Conservation (phyloP, 805 yeast genomes). For the Candida insectorum region DNA sequence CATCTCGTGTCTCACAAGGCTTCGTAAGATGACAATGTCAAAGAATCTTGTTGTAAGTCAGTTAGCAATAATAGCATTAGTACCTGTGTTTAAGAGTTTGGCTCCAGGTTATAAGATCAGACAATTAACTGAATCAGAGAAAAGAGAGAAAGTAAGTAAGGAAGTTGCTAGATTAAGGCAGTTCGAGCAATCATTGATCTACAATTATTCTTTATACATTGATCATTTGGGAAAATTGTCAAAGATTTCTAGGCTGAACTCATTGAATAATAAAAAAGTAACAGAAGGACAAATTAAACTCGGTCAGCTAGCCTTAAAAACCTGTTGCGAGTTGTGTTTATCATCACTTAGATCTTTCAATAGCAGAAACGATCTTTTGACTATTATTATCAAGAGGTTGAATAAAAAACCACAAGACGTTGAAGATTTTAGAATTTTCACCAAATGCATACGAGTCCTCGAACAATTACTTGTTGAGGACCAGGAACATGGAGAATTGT, state of each 20-base stretch:
- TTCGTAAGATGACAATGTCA: conserved; percentile 68
- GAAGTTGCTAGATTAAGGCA: conserved; percentile 76
- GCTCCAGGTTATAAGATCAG: conserved; percentile 88
- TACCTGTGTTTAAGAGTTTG: conserved; percentile 79
- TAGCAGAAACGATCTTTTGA: conserved; percentile 70
- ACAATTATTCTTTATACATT: conserved; percentile 66
- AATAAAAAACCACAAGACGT: conserved; percentile 55
- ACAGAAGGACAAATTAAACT: conserved; percentile 33
- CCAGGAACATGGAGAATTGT: conserved; percentile 71
- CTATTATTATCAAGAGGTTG: conserved; percentile 63
- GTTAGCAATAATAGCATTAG: conserved; percentile 72
- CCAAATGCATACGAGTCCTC: conserved; percentile 58
- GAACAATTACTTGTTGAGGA: conserved; percentile 76
- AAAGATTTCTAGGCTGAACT: conserved; percentile 34
- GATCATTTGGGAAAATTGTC: conserved; percentile 48
- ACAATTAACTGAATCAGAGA: conserved; percentile 77
- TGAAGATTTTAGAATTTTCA: conserved; percentile 47
- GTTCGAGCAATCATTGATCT: conserved; percentile 76
- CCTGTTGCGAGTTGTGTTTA: conserved; percentile 71
- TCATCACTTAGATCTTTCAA: conserved; percentile 75
- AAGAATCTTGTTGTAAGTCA: conserved; percentile 63
- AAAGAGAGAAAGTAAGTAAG: conserved; percentile 74
- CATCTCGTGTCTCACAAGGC: conserved; percentile 57
- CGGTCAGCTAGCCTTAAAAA: conserved; percentile 63
- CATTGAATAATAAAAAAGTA: conserved; percentile 30